Percentiles rank a stretch among this genome's conserved stretches.
Conservation (phyloP, 2,329 filamentous ascomycete genomes). For the Macrophomina phaseolina region DNA sequence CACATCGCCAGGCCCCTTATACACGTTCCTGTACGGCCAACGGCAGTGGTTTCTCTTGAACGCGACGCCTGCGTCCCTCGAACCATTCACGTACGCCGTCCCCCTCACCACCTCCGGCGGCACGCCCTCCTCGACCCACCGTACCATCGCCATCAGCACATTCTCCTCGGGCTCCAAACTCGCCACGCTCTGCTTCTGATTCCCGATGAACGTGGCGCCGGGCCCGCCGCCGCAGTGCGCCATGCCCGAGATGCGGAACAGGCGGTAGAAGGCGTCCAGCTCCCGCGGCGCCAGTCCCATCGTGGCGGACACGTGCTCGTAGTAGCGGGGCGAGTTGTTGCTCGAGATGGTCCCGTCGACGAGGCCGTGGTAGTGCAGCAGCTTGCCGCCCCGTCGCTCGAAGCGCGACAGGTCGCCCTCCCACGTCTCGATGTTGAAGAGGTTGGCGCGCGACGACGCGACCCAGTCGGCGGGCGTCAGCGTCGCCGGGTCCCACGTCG, state of each 20-base stretch:
- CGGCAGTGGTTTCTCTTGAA: conserved; percentile 38
- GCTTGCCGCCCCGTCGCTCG: conserved; percentile 49
- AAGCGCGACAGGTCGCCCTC: conserved; percentile 47
- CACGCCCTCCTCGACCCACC: conserved; percentile 52
- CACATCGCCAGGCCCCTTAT: conserved; percentile 39
- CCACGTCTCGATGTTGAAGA: conserved; percentile 48
- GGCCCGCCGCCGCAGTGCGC: conserved; percentile 57
- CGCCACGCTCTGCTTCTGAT: conserved; percentile 31
- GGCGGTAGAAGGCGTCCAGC: conserved; percentile 55
- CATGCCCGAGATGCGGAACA: conserved; percentile 60
- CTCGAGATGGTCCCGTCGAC: conserved; percentile 52
- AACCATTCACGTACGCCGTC: conserved; percentile 31
- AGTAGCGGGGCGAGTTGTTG: conserved; percentile 55
- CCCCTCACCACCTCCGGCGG: conserved; percentile 49
- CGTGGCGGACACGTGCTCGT: conserved; percentile 52
- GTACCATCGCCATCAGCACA: conserved; percentile 53
- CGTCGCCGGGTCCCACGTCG: conserved; percentile 47
- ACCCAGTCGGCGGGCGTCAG: conserved; percentile 47
- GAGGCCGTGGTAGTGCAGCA: conserved; percentile 55
- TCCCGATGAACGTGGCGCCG: conserved; percentile 50
- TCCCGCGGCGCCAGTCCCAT: conserved; percentile 44
- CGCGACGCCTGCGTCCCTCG: conserved; percentile 34
- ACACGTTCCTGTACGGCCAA: conserved; percentile 42
- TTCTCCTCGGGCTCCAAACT: conserved; percentile 49
- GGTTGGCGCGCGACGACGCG: conserved; percentile 44